Conservation (phyloP, 371 early-diverging fungal genomes). For the Mucor racemosus region DNA sequence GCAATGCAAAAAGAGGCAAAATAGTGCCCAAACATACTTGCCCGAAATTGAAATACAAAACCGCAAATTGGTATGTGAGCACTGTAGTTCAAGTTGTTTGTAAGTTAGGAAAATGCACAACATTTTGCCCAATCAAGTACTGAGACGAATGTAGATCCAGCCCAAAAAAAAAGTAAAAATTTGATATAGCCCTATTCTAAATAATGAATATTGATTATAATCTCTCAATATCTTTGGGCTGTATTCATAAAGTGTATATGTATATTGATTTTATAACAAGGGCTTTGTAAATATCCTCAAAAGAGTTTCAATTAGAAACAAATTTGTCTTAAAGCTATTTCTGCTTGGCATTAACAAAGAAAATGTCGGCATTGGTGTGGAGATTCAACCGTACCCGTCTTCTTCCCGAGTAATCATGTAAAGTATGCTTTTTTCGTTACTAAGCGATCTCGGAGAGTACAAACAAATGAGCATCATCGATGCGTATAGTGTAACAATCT, state of each 20-base stretch:
- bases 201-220: no score
- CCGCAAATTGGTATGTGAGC: no score
- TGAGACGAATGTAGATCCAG: neutral
- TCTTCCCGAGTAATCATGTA: neutral
- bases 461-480: no score
- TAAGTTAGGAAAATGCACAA: neutral
- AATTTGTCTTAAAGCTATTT: neutral
- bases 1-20: slow-evolving; percentile 15
- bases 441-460: neutral
- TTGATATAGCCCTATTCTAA: no score
- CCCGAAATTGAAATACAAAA: slow-evolving; percentile 15
- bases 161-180: neutral
- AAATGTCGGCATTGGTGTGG: neutral
- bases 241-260: neutral
- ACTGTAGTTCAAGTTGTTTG: neutral
- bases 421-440: no score
- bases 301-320: neutral
- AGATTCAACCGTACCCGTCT: neutral
- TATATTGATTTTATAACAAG: neutral
- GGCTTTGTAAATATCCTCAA: neutral
- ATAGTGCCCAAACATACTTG: slow-evolving; percentile 16
- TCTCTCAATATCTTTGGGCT: no score
- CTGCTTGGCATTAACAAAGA: neutral
- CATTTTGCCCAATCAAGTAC: neutral
- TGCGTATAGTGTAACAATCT: neutral